A percentile compares a stretch with the other conserved stretches of the same genome.
Evolutionary conservation across 257 asterid species (phyloP).

Genomic region (Solanum microdontum): DNA sequence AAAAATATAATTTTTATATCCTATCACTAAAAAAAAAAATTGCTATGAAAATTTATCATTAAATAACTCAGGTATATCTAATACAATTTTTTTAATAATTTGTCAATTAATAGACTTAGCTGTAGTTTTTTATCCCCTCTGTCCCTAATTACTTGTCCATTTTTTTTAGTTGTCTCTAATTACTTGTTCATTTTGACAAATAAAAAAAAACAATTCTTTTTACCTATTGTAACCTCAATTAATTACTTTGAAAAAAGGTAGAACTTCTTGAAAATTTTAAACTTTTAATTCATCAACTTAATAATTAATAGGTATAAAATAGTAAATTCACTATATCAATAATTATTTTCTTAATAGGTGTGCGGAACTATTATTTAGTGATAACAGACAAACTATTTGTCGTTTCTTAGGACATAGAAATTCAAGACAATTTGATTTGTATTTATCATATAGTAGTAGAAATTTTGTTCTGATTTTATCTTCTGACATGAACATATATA

Average conservation of each 20-base stretch:
- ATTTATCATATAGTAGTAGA: background rate
- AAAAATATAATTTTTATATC: background rate
- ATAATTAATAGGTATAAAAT: too few species aligned
- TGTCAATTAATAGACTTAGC: background rate
- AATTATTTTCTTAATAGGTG: too few species aligned
- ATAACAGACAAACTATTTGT: background rate
- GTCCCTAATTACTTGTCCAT: too few species aligned
- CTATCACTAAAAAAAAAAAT: background rate
- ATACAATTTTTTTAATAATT: background rate
- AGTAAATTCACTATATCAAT: too few species aligned
- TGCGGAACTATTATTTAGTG: background rate
- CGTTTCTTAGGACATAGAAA: background rate
- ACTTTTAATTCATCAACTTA: too few species aligned
- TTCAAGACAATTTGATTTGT: background rate
- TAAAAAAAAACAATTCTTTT: too few species aligned
- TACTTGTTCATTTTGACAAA: too few species aligned
- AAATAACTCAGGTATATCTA: background rate
- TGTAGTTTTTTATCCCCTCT: background rate
- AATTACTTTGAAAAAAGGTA: too few species aligned
- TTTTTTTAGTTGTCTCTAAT: too few species aligned
- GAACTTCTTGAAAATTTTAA: too few species aligned
- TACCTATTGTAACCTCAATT: too few species aligned
- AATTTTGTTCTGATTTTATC: background rate
- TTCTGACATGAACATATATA: background rate
- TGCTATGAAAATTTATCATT: background rate